These are phyloP conservation scores for Trichosporon asahii DNA, from an alignment of 1,284 basidiomycete species.

Conservation along the genomic window DNA sequence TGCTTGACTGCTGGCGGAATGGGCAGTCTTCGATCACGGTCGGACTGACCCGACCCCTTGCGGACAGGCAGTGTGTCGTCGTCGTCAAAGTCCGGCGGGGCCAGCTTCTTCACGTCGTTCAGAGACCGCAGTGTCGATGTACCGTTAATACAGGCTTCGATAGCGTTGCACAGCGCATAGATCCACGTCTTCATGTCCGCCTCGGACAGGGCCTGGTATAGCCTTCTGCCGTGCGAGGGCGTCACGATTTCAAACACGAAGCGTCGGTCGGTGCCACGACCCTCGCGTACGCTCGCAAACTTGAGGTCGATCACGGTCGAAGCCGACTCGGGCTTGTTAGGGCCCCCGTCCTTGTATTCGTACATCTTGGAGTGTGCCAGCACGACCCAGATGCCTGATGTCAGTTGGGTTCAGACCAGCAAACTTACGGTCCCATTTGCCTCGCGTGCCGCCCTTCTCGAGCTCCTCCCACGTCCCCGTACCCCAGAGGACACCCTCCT, in stretches of 20 bases:
- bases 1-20: slow-evolving; percentile 9
- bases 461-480: slow-evolving; percentile 49
- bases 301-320: slow-evolving; percentile 50
- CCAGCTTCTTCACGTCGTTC: slow-evolving; percentile 19
- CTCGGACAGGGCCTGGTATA: slow-evolving; percentile 56
- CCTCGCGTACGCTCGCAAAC: slow-evolving; percentile 51
- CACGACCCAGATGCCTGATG: slow-evolving; percentile 50
- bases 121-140: slow-evolving; percentile 52
- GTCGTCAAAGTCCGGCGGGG: background rate
- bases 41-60: background rate
- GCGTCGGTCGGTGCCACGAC: slow-evolving; percentile 48
- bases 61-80: background rate
- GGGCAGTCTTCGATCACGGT: background rate
- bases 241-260: slow-evolving; percentile 57
- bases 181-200: slow-evolving; percentile 56
- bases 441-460: slow-evolving; percentile 34
- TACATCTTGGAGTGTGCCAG: slow-evolving; percentile 50
- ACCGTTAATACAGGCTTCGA: slow-evolving; percentile 57
- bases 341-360: slow-evolving; percentile 48
- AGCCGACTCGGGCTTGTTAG: slow-evolving; percentile 36
- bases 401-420: background rate
- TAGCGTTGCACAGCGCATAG: slow-evolving; percentile 55
- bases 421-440: slow-evolving; percentile 51
- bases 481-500: slow-evolving; percentile 51
- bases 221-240: slow-evolving; percentile 51